Evolutionary conservation across 495 filamentous ascomycete species (phyloP).

Genomic region (Daldinia concentrica): DNA sequence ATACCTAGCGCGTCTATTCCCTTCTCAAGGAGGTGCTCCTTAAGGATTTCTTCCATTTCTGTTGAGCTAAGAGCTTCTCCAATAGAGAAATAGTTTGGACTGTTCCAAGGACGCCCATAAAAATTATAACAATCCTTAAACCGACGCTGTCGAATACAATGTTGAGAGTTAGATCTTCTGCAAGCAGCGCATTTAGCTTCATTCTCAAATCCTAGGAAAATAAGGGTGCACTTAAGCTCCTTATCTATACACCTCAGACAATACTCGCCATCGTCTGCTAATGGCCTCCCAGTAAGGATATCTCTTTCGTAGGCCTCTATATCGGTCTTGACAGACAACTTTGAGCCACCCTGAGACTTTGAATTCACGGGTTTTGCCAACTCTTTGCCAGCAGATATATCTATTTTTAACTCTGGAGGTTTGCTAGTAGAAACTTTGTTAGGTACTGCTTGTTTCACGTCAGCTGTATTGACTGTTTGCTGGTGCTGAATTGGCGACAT

Average conservation of each 20-base stretch:
- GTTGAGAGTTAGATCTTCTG: constrained; percentile 9
- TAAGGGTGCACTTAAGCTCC: constrained; percentile 41
- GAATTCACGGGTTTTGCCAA: background rate
- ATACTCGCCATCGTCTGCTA: constrained; percentile 23
- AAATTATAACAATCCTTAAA: background rate
- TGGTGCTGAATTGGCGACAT: background rate
- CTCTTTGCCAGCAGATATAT: background rate
- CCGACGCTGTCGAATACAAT: constrained; percentile 31
- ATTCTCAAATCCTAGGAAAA: constrained; percentile 24
- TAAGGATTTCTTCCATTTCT: constrained; percentile 27
- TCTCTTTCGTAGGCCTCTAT: constrained; percentile 15
- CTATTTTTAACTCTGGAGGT: background rate
- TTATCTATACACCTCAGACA: constrained; percentile 41
- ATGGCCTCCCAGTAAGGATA: constrained; percentile 15
- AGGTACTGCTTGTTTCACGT: background rate
- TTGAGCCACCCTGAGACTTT: too few relatives aligned
- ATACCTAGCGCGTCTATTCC: constrained; percentile 15
- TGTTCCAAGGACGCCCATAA: constrained; percentile 37
- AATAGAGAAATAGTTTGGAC: constrained; percentile 38
- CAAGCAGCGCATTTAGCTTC: constrained; percentile 35
- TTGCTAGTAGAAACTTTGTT: background rate
- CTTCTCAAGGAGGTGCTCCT: constrained; percentile 22
- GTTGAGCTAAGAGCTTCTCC: background rate
- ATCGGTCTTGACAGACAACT: too few relatives aligned
- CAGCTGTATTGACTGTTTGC: background rate